Evolutionary conservation across 108 stramenopile species (phyloP), one percentile per base, ranked within the genome.

Genomic region (Skeletonema menzelii): DNA sequence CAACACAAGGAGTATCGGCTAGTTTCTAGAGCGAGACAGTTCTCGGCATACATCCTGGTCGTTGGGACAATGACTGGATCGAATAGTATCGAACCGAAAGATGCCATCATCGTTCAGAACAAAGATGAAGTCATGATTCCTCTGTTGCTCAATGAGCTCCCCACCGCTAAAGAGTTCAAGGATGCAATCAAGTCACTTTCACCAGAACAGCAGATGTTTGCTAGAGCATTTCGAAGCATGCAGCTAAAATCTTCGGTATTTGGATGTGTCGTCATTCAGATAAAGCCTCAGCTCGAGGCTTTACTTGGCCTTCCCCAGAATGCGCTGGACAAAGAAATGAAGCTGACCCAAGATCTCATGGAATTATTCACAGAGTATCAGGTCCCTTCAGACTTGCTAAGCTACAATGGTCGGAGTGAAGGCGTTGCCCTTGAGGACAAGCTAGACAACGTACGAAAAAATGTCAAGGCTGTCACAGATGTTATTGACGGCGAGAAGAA

Each of bases 121-220:
- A 97, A 95, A 84, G 96, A 97, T 66, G 93, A 95, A 49, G 74
- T 94, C 5, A 35, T 90, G 6, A 85, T 97, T 56, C 93, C 96
- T 1, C 47, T 97, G 30, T 61, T 93, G 8, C 37, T 91, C n/a
- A 82, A 90, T 24, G 85, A 80, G 20, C 56, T 97, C 55, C 96
- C 96, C 20, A 88, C 85, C 3, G 90, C 96, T 2, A 89, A 93
- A 73, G 90, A 89, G 49, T 97, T 97, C 82, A 84, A 86, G 44
- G 96, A 96, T 80, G 87, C 93, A 30, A 86, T 96, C 31, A 59
- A 72, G 66, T 88, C 87, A 10, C 76, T 96, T 11, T 93, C 92
- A 32, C 92, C 93, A 14, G 93, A 96, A 65, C 96, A 96, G 62
- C 87, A 86, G 57, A 74, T 59, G 13, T 96, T 96, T 75, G 92